Evolutionary conservation across 768 basidiomycete species (phyloP), one percentile per base, ranked within the genome.

Genomic region (Leccinum disarticulatum): DNA sequence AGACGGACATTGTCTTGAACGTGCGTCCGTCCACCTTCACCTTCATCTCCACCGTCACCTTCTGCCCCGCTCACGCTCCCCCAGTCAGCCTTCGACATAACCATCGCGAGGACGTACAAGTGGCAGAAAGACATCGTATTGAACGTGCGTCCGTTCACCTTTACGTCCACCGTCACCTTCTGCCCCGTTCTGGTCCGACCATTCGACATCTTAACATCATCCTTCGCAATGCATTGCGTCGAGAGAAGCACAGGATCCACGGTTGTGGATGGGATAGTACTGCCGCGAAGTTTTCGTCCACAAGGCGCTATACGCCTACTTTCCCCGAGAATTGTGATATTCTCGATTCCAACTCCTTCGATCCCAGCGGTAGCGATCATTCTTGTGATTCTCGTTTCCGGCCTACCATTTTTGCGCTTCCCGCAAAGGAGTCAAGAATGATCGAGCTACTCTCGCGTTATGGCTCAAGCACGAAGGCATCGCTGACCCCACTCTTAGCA

Each of bases 391-490:
- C 69, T 11, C 68, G 76, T 30, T 66, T 81, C 14, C 73, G 70
- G 35, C 75, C 83, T 8, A 68, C 84, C 50, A 27, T 84, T 9
- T 73, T 77, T 51, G 81, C 83, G 7, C 71, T 91, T 65, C 70
- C 30, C 73, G 70, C 15, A 81, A 83, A 46, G 74, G 76, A 30
- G 72, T 87, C 51, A 79, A 78, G 64, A 80, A 80, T 60, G 87
- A 92, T 68, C 74, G 78, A 35, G 78, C 80, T 30, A 82, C 85
- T 55, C 73, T 86, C 54, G 83, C 81, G 8, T 73, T 90, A 62
- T 85, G 87, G 48, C 84, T 93, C 58, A 76, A 80, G 61, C 82
- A 84, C 50, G 85, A 90, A 60, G 84, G 80, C 8, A 76, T 84
- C 19, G 70, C 82, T 49, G 79, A 80, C 57, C 67, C 76, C 46